Evolutionary conservation across 306 rosid genomes (phyloP).

Genomic region (Arachis stenosperma): DNA sequence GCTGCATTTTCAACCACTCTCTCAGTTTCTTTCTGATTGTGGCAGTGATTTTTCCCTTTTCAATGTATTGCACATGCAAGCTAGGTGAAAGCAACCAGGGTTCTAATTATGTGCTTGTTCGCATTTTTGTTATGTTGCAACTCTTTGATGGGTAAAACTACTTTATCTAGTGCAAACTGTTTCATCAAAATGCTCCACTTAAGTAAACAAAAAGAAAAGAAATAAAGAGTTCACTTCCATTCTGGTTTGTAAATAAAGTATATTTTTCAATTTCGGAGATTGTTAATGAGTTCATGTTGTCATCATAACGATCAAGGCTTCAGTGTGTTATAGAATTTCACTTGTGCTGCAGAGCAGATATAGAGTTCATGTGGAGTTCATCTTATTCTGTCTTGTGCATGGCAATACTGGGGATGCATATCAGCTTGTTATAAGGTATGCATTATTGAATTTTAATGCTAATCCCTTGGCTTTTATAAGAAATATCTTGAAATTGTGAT

Average conservation of each 20-base stretch:
- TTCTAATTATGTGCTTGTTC: slow-evolving; percentile 1
- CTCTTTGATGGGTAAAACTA: not conserved
- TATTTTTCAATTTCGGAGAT: slow-evolving; percentile 15
- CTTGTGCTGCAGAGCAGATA: slow-evolving; percentile 57
- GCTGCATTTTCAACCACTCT: slow-evolving; percentile 12
- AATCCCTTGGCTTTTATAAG: slow-evolving; percentile 24
- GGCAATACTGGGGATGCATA: slow-evolving; percentile 60
- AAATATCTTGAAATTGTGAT: slow-evolving; percentile 13
- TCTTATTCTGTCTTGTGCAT: slow-evolving; percentile 58
- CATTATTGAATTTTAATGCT: slow-evolving; percentile 22
- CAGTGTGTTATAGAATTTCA: slow-evolving; percentile 38
- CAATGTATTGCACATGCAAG: slow-evolving; percentile 2
- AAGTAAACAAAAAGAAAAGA: not conserved
- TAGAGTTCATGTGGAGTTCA: slow-evolving; percentile 61
- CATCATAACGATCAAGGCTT: slow-evolving; percentile 27
- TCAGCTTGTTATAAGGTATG: slow-evolving; percentile 61
- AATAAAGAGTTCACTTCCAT: not conserved
- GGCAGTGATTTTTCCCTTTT: not conserved
- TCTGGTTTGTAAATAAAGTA: slow-evolving; percentile 12
- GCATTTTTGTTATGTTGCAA: slow-evolving; percentile 24
- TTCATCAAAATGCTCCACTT: not conserved
- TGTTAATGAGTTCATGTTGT: slow-evolving; percentile 6
- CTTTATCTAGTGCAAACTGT: slow-evolving; percentile 18
- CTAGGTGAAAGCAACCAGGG: slow-evolving; percentile 21
- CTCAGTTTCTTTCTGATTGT: slow-evolving; percentile 24